Percentiles rank a stretch among this genome's conserved stretches.
Evolutionary conservation across 495 filamentous ascomycete genomes (phyloP).

Genomic region (Penicillium ucsense): DNA sequence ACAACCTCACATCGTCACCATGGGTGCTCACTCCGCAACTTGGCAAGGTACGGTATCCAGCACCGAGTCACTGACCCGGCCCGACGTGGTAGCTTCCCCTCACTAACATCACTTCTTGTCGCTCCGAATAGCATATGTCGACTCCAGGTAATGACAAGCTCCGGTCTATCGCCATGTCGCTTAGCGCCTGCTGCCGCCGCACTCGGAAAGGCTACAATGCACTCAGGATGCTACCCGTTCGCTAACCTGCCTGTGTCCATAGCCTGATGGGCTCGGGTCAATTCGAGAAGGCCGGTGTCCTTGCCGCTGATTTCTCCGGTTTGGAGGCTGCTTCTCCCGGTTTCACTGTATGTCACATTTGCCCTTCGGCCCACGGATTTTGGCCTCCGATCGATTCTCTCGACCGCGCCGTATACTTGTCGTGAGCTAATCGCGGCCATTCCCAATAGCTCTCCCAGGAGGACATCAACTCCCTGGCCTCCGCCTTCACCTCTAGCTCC

Average conservation of each 20-base stretch:
- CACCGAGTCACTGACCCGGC: not conserved
- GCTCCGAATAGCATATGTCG: conserved; percentile 49
- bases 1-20: conserved; percentile 16
- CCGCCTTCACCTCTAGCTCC: conserved; percentile 22
- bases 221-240: conserved; percentile 6
- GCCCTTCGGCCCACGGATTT: not conserved
- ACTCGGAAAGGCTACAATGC: not conserved
- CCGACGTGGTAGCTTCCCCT: conserved; percentile 5
- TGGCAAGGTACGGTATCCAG: conserved; percentile 46
- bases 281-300: conserved; percentile 81
- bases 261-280: conserved; percentile 79
- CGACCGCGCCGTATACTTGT: too few species aligned
- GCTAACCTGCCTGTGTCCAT: conserved; percentile 9
- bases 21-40: conserved; percentile 33
- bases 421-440: too few species aligned
- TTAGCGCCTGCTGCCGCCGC: not conserved
- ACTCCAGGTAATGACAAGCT: conserved; percentile 44
- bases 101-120: conserved; percentile 11
- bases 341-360: conserved; percentile 50
- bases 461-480: conserved; percentile 27
- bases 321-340: conserved; percentile 65
- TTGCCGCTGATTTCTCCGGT: conserved; percentile 70
- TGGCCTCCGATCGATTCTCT: too few species aligned
- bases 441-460: conserved; percentile 26
- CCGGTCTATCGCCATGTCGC: not conserved